Percentiles rank a stretch among this genome's conserved stretches.
phyloP scores from a whole-genome alignment of 257 asterid species.

The Salvia rosmarinus region DNA sequence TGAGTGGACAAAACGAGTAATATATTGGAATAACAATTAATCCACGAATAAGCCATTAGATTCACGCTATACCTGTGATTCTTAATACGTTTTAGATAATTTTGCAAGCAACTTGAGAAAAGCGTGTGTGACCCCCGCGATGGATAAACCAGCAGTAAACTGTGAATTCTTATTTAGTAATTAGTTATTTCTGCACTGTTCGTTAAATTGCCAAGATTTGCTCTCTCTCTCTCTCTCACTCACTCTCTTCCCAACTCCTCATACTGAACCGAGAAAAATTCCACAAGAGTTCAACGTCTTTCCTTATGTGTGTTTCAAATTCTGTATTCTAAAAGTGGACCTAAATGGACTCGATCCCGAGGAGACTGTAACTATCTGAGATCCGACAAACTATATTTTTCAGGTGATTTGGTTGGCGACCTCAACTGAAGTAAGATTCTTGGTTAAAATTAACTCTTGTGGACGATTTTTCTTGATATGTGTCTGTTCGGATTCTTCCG shows the following conservation, averaged over 20 bases:
- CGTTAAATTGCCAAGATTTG: constrained; percentile 40
- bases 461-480: neutral
- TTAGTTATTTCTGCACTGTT: neutral
- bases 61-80: neutral
- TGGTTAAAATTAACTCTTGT: neutral
- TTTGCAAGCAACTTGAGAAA: neutral
- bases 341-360: constrained; percentile 24
- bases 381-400: constrained; percentile 40
- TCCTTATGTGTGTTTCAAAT: neutral
- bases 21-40: too few relatives aligned
- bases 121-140: constrained; percentile 32
- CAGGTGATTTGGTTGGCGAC: constrained; percentile 39
- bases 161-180: constrained; percentile 20
- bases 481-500: constrained; percentile 15
- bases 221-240: constrained; percentile 31
- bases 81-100: neutral
- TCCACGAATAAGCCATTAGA: too few relatives aligned
- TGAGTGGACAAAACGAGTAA: too few relatives aligned
- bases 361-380: constrained; percentile 27
- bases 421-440: constrained; percentile 5
- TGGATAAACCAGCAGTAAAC: constrained; percentile 35
- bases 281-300: constrained; percentile 1
- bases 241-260: neutral
- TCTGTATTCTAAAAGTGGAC: constrained; percentile 12
- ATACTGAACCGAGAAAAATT: constrained; percentile 5